phyloP scores from a whole-genome alignment of 2,329 filamentous ascomycete genomes.

The Phyllosticta citrichinensis region DNA sequence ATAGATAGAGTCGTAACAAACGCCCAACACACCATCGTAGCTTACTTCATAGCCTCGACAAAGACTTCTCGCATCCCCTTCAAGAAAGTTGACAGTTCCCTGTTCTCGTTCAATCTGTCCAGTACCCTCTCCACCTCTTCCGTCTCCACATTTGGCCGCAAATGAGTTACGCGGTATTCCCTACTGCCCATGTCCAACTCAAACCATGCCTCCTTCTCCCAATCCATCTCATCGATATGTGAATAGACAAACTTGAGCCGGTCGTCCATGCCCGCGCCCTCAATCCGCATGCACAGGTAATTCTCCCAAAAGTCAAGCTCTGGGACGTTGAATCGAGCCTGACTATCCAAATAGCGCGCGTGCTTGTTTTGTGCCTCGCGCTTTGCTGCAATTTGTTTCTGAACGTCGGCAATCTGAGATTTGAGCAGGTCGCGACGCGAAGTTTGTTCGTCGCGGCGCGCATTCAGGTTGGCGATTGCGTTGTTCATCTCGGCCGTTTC shows the following conservation, averaged over 20 bases:
- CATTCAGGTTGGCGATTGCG: slow-evolving; percentile 46
- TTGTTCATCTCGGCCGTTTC: slow-evolving; percentile 58
- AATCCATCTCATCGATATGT: slow-evolving; percentile 76
- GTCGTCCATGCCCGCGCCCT: slow-evolving; percentile 76
- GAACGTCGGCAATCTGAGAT: slow-evolving; percentile 52
- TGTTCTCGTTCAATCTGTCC: slow-evolving; percentile 70
- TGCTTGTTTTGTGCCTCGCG: slow-evolving; percentile 63
- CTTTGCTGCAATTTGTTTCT: slow-evolving; percentile 58
- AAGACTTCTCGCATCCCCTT: slow-evolving; percentile 80
- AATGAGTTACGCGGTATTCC: slow-evolving; percentile 77
- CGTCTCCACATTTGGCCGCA: slow-evolving; percentile 69
- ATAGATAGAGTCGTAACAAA: neutral
- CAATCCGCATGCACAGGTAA: slow-evolving; percentile 78
- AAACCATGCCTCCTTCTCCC: slow-evolving; percentile 87
- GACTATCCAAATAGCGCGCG: slow-evolving; percentile 66
- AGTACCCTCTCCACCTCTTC: slow-evolving; percentile 68
- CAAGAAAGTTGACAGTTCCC: slow-evolving; percentile 60
- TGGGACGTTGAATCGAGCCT: slow-evolving; percentile 80
- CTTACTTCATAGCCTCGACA: slow-evolving; percentile 43
- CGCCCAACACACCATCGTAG: neutral
- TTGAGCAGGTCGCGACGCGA: slow-evolving; percentile 46
- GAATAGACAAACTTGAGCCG: slow-evolving; percentile 83
- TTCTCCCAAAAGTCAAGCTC: slow-evolving; percentile 95
- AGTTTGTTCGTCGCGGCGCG: slow-evolving; percentile 46
- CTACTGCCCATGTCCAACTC: slow-evolving; percentile 72